These are phyloP conservation scores for Fraxinus velutina DNA, from an alignment of 305 asterid species.

Conservation along the genomic window DNA sequence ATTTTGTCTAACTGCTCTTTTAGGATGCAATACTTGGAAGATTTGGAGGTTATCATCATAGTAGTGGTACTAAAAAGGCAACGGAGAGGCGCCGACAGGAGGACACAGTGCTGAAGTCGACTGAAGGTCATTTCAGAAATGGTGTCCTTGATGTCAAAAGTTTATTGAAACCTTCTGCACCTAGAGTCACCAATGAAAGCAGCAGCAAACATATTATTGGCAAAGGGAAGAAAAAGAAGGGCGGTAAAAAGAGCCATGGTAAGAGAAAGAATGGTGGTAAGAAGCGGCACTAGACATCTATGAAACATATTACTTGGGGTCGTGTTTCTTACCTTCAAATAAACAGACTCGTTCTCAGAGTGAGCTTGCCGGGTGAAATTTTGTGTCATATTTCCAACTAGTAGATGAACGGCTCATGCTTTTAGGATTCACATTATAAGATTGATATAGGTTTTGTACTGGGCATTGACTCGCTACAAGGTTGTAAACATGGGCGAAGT, in stretches of 20 bases:
- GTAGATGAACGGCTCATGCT: background rate
- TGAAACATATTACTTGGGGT: background rate
- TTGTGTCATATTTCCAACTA: background rate
- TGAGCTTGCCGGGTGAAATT: background rate
- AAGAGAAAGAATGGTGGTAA: constrained; percentile 38
- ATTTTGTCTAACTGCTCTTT: constrained; percentile 6
- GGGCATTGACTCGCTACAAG: background rate
- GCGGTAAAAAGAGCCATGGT: background rate
- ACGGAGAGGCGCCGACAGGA: constrained; percentile 52
- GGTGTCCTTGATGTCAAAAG: constrained; percentile 77
- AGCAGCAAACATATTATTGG: constrained; percentile 14
- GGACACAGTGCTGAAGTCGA: constrained; percentile 58
- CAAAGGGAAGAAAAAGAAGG: constrained; percentile 46
- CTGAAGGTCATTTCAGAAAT: constrained; percentile 64
- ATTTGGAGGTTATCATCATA: constrained; percentile 39
- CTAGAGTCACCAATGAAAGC: constrained; percentile 23
- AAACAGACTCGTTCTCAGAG: background rate
- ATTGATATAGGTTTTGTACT: background rate
- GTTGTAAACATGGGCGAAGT: background rate
- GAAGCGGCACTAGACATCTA: constrained; percentile 40
- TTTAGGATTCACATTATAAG: background rate
- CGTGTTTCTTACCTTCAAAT: background rate
- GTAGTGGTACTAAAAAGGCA: constrained; percentile 35
- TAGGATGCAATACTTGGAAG: constrained; percentile 62
- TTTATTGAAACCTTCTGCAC: constrained; percentile 44